Evolutionary conservation across 345 rosid genomes (phyloP).

Genomic region (rapeseed (Brassica napus)): Da-Ae NC_063440.1:20477501-20478000

Average conservation of each 20-base stretch:
- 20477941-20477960: slow-evolving; percentile 5
- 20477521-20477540: background rate
- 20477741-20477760: slow-evolving; percentile 9
- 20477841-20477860: slow-evolving; percentile 3
- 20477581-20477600: background rate
- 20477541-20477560: background rate
- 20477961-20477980: slow-evolving; percentile 7
- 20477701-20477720: background rate
- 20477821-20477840: slow-evolving; percentile 16
- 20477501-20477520: background rate
- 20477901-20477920: background rate
- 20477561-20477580: background rate
- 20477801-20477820: background rate
- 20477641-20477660: background rate
- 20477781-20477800: background rate
- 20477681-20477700: background rate
- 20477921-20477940: background rate
- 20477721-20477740: background rate
- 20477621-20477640: background rate
- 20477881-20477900: background rate
- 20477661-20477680: background rate
- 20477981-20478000: background rate
- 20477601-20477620: background rate
- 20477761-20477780: slow-evolving; percentile 19
- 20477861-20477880: background rate